Base-by-base conservation (phyloP, 208 protist species). In the Crithidia sp. region DNA sequence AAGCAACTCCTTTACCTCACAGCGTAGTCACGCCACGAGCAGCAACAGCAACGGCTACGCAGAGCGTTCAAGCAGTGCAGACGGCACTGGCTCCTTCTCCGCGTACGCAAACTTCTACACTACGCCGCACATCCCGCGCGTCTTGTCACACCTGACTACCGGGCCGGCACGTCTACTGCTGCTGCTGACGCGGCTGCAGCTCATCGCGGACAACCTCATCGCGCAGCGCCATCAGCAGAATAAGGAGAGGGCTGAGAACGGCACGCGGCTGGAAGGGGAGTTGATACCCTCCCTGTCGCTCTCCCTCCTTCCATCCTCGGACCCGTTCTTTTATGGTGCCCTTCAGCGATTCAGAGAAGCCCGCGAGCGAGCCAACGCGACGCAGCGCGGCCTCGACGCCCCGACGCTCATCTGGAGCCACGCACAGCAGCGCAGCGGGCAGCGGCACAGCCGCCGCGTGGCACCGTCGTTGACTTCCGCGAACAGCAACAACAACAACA, bases 121-220 rank as follows among this genome's bases (percentile, higher is more conserved):
- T 0, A 50, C 65, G 13, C 57, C 58, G 13, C 63, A 67, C 64
- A 77, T 71, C 17, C 65, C 72, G 7, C 65, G 72, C 55, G 73
- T 87, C 47, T 44, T 87, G 6, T 72, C 69, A 16, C 43, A 45
- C 7, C 66, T 71, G 40, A 74, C 62, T 13, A 74, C 73, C 41
- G 82, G 78, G 1, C 69, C 77, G 7, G 74, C 76, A 5, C 60
- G 82, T 7, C 66, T 86, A 52, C 60, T 86, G 40, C 52, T 83
- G 45, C 65, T 86, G 58, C 54, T 82, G n/a, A 74, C 82, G 9
- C 74, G 82, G 5, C 59, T 84, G 59, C 71, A 84, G 52, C 49
- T 84, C 16, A 75, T 81, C 50, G 82, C 78, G 5, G 66, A 81
- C 45, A 67, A 55, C n/a, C 47, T 84, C 37, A 50, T 37, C 13